phyloP scores from a whole-genome alignment of 202 grass and related monocot genomes.

The Cymbopogon flexuosus region DNA sequence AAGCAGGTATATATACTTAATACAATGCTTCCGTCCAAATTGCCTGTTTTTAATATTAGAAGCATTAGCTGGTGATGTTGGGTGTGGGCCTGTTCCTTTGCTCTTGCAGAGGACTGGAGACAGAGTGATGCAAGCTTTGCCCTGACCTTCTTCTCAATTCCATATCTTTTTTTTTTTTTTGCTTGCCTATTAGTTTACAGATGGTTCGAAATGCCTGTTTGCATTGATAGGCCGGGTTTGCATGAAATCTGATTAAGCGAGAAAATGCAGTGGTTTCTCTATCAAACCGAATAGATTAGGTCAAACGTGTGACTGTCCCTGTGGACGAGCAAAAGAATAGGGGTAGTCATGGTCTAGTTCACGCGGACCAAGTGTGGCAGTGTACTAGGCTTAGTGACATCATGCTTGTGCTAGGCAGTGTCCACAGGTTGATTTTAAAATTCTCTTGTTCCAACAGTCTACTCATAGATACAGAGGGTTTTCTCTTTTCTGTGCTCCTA shows the following conservation, averaged over 20 bases:
- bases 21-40: conserved; percentile 29
- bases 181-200: not conserved
- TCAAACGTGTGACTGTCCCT: not conserved
- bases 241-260: not conserved
- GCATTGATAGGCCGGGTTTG: not conserved
- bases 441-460: not conserved
- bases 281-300: not conserved
- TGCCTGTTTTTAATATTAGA: conserved; percentile 31
- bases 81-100: conserved; percentile 16
- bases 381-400: conserved; percentile 38
- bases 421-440: conserved; percentile 18
- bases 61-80: conserved; percentile 36
- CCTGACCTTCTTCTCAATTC: not conserved
- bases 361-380: conserved; percentile 30
- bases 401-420: conserved; percentile 32
- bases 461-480: not conserved
- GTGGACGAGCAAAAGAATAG: conserved; percentile 12
- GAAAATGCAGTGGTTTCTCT: not conserved
- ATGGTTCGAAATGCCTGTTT: not conserved
- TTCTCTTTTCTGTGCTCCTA: not conserved
- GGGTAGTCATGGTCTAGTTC: conserved; percentile 35
- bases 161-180: not conserved
- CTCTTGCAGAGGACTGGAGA: not conserved
- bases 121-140: not conserved
- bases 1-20: conserved; percentile 29